Evolutionary conservation across 2,329 filamentous ascomycete species (phyloP).

Genomic region (Talaromyces sp.): DNA sequence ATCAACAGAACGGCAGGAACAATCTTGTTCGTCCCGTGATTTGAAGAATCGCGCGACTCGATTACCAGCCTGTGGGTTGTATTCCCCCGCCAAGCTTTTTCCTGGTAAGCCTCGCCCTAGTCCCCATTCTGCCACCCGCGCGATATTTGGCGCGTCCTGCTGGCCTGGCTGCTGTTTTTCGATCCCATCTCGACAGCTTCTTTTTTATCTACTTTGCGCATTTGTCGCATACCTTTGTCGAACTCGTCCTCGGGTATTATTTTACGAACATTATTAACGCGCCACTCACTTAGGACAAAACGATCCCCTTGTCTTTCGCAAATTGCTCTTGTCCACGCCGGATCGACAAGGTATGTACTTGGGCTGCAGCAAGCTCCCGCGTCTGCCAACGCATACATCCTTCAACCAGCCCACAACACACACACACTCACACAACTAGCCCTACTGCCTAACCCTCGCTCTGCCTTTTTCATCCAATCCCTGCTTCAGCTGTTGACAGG

Average conservation of each 20-base stretch:
- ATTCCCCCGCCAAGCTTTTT: constrained; percentile 13
- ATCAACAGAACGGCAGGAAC: neutral
- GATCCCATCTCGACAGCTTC: constrained; percentile 7
- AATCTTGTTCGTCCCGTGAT: constrained; percentile 7
- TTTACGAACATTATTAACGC: neutral
- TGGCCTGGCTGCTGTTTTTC: constrained; percentile 2
- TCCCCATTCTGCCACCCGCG: constrained; percentile 14
- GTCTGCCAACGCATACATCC: constrained; percentile 42
- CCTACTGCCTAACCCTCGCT: constrained; percentile 20
- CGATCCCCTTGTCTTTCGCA: neutral
- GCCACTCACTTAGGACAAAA: neutral
- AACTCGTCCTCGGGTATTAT: constrained; percentile 12
- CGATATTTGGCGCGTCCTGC: constrained; percentile 17
- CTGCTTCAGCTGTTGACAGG: neutral
- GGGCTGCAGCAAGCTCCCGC: constrained; percentile 32
- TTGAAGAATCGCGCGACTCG: constrained; percentile 1
- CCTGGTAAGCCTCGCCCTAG: constrained; percentile 15
- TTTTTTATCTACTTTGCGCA: constrained; percentile 18
- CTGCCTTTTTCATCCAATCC: constrained; percentile 23
- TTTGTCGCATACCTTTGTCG: constrained; percentile 19
- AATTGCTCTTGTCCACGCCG: constrained; percentile 21
- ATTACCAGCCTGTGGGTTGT: neutral
- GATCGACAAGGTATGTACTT: constrained; percentile 38
- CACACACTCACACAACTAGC: constrained; percentile 19
- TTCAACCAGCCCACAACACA: constrained; percentile 28